Conservation (phyloP, 2,329 filamentous ascomycete genomes). For the Dothideomycetes sp. region DNA sequence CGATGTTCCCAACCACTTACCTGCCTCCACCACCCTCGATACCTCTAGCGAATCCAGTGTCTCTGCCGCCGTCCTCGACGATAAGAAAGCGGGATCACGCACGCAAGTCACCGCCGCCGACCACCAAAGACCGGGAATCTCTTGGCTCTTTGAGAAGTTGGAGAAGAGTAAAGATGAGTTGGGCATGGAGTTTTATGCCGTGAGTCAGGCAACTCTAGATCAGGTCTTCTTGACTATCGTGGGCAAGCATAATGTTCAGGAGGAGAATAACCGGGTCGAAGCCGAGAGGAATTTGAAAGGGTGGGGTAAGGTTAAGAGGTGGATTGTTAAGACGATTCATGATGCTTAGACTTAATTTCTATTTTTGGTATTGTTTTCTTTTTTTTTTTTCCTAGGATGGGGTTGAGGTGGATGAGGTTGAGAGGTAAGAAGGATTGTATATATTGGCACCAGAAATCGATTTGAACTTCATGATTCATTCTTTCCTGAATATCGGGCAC, state of each 20-base stretch:
- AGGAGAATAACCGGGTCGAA: constrained; percentile 45
- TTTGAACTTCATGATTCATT: no score
- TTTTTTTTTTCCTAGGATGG: not conserved
- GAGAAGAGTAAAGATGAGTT: constrained; percentile 61
- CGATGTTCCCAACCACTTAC: constrained; percentile 49
- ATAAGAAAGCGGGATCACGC: constrained; percentile 7
- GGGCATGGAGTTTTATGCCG: constrained; percentile 76
- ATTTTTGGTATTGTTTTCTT: not conserved
- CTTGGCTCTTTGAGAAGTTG: constrained; percentile 59
- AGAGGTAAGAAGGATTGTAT: no score
- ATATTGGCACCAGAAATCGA: no score
- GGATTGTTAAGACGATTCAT: constrained; percentile 2
- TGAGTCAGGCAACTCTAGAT: constrained; percentile 78
- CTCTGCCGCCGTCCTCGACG: constrained; percentile 4
- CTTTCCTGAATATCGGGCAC: no score
- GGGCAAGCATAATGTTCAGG: constrained; percentile 65
- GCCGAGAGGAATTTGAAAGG: constrained; percentile 11
- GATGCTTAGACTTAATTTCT: constrained; percentile 1
- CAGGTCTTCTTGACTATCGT: constrained; percentile 87
- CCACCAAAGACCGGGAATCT: constrained; percentile 36
- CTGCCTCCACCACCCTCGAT: constrained; percentile 14
- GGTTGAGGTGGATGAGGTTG: no score
- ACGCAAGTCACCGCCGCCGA: constrained; percentile 8
- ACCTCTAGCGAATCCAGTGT: constrained; percentile 13
- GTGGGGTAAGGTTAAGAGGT: constrained; percentile 10